These are phyloP conservation scores for Oxyria digyna DNA, from an alignment of 148 eudicot species.

Conservation along the genomic window DNA sequence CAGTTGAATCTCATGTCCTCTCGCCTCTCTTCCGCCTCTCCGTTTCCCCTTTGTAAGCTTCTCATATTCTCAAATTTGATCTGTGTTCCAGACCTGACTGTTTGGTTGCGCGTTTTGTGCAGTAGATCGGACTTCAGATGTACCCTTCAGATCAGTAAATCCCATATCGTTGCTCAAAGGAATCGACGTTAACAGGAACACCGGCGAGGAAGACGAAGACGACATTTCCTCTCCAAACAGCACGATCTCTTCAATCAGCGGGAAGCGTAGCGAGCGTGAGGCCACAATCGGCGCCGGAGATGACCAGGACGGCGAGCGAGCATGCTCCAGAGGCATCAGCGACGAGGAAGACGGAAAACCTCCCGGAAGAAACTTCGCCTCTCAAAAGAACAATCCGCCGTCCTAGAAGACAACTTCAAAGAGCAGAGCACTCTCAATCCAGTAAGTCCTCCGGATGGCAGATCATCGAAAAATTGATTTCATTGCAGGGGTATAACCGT, in stretches of 20 bases:
- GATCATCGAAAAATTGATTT: background rate
- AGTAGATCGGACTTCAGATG: background rate
- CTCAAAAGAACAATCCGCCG: conserved; percentile 62
- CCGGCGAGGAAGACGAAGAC: conserved; percentile 43
- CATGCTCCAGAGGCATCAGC: conserved; percentile 38
- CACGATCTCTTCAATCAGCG: conserved; percentile 66
- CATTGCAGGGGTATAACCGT: background rate
- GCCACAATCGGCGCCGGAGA: conserved; percentile 30
- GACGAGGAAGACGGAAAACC: conserved; percentile 67
- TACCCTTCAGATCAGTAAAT: background rate
- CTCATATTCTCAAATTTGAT: background rate
- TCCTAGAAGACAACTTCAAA: conserved; percentile 75
- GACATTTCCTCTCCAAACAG: conserved; percentile 83
- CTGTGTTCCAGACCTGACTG: background rate
- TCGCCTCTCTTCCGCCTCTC: too few relatives aligned
- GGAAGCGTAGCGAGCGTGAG: conserved; percentile 52
- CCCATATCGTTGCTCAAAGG: conserved; percentile 32
- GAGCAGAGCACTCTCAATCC: conserved; percentile 18
- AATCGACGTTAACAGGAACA: conserved; percentile 44
- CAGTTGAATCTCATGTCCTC: conserved; percentile 4
- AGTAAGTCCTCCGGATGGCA: background rate
- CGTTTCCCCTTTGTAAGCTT: background rate
- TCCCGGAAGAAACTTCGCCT: conserved; percentile 59
- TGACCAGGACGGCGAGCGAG: conserved; percentile 32
- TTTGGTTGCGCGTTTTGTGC: background rate